Percentiles rank a stretch among this genome's conserved stretches.
Conservation (phyloP, 306 rosid genomes). For the Prunus mongolica region DNA sequence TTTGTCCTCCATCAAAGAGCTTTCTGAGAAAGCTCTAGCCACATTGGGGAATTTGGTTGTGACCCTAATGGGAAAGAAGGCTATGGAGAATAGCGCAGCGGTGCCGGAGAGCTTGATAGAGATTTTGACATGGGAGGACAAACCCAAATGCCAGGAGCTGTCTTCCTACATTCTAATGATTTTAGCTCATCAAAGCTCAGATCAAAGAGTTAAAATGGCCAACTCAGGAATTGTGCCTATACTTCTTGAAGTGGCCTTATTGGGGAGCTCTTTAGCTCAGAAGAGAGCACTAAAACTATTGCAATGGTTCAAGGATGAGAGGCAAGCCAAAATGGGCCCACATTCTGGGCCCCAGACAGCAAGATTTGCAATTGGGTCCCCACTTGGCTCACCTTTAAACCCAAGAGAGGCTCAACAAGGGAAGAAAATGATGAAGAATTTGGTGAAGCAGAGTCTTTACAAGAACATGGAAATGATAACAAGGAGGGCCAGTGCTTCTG, state of each 20-base stretch:
- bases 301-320: constrained; percentile 87
- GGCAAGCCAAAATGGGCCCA: constrained; percentile 68
- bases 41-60: constrained; percentile 78
- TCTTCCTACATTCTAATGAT: constrained; percentile 85
- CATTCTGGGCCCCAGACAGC: constrained; percentile 94
- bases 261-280: constrained; percentile 82
- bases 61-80: constrained; percentile 74
- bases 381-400: constrained; percentile 54
- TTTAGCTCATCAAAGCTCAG: constrained; percentile 80
- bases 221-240: constrained; percentile 61
- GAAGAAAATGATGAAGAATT: constrained; percentile 80
- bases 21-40: constrained; percentile 75
- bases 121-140: constrained; percentile 85
- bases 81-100: constrained; percentile 52
- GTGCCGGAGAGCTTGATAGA: constrained; percentile 65
- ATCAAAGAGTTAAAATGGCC: constrained; percentile 73
- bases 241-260: constrained; percentile 71
- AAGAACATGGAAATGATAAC: constrained; percentile 88
- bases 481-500: constrained; percentile 58
- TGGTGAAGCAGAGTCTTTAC: constrained; percentile 78
- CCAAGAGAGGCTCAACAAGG: constrained; percentile 55
- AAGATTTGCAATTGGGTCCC: constrained; percentile 31
- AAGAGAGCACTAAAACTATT: constrained; percentile 78
- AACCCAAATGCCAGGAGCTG: constrained; percentile 70
- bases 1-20: constrained; percentile 33